A percentile compares a stretch with the other conserved stretches of the same genome.
Conservation (phyloP, 257 asterid genomes). For the Echites panduratus region DNA sequence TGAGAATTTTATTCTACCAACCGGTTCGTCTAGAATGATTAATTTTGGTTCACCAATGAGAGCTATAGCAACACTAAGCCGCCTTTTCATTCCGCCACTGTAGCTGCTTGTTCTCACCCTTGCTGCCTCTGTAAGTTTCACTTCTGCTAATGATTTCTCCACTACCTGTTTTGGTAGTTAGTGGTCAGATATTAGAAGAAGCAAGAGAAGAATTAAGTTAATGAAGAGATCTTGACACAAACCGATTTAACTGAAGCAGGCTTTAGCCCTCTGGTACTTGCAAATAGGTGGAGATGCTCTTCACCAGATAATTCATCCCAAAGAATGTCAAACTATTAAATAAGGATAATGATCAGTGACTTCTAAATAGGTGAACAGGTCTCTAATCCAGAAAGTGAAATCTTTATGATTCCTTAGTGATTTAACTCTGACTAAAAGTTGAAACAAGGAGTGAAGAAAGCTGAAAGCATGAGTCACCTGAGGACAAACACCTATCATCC, state of each 20-base stretch:
- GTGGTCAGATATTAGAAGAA: not conserved
- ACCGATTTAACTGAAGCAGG: conserved; percentile 57
- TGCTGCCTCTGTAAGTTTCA: conserved; percentile 74
- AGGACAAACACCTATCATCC: conserved; percentile 94
- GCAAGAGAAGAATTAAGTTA: not conserved
- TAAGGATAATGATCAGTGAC: conserved; percentile 16
- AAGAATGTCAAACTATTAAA: conserved; percentile 74
- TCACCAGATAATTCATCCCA: conserved; percentile 88
- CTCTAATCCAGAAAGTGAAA: not conserved
- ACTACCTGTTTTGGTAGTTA: conserved; percentile 35
- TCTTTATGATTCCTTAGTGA: not conserved
- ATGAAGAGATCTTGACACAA: conserved; percentile 12
- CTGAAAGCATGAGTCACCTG: conserved; percentile 50
- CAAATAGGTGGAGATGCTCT: conserved; percentile 87
- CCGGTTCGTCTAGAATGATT: conserved; percentile 91
- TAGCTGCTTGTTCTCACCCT: conserved; percentile 70
- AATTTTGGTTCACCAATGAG: conserved; percentile 43
- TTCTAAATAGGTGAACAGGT: not conserved
- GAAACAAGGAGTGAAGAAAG: conserved; percentile 9
- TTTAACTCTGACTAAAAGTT: not conserved
- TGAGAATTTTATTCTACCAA: conserved; percentile 24
- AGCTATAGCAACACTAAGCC: conserved; percentile 39
- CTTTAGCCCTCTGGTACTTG: conserved; percentile 74
- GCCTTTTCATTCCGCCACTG: conserved; percentile 43
- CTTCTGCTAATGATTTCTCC: conserved; percentile 63